Percentiles rank a stretch among this genome's conserved stretches.
phyloP scores from a whole-genome alignment of 371 early-diverging fungal species.

The Actinomortierella ambigua region DNA sequence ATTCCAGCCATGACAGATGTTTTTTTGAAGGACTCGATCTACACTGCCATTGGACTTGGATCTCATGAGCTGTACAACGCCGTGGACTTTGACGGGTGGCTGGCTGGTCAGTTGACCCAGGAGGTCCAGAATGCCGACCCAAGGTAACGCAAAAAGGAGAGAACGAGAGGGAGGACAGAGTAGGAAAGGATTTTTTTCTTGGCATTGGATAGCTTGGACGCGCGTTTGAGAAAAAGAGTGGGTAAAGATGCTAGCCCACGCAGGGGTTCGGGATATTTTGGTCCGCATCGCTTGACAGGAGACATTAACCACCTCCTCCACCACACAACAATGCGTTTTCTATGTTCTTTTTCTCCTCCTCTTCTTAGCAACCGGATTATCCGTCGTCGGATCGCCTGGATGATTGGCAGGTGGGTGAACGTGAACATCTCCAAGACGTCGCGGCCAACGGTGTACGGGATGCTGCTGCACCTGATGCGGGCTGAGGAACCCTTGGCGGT shows the following conservation, averaged over 20 bases:
- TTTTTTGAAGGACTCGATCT: slow-evolving; percentile 83
- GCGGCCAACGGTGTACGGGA: slow-evolving; percentile 69
- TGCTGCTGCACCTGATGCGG: slow-evolving; percentile 70
- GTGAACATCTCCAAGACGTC: slow-evolving; percentile 75
- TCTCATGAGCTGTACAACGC: slow-evolving; percentile 84
- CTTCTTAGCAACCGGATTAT: slow-evolving; percentile 60
- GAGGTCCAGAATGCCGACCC: slow-evolving; percentile 61
- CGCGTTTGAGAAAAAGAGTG: too few relatives aligned
- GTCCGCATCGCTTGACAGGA: too few relatives aligned
- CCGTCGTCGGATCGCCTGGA: slow-evolving; percentile 80
- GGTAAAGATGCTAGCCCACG: too few relatives aligned
- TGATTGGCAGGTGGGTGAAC: slow-evolving; percentile 87
- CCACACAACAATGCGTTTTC: neutral
- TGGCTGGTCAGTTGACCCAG: slow-evolving; percentile 57
- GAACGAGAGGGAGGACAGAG: neutral
- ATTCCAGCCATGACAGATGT: slow-evolving; percentile 54
- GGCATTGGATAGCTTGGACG: too few relatives aligned
- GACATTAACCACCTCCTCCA: neutral
- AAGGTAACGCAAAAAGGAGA: slow-evolving; percentile 34
- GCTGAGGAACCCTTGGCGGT: slow-evolving; percentile 78
- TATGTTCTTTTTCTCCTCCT: neutral
- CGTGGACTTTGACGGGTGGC: slow-evolving; percentile 84
- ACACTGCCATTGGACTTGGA: slow-evolving; percentile 80
- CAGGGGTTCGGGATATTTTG: too few relatives aligned
- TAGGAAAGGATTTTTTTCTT: neutral